Base-by-base conservation (phyloP, 768 basidiomycete species). In the Mrakia gelida region DNA sequence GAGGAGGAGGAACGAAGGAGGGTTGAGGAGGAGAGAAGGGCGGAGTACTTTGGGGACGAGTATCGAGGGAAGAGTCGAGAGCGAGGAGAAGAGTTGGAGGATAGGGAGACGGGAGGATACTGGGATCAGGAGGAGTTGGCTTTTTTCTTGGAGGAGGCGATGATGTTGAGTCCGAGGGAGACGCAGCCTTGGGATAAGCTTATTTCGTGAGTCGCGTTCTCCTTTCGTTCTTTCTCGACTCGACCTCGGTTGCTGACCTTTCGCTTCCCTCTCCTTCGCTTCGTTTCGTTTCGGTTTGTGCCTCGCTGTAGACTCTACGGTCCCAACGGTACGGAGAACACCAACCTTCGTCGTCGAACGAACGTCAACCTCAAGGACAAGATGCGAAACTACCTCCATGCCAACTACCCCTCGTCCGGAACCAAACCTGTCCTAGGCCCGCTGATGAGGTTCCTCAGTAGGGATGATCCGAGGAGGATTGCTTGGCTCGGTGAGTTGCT, bases 301-400 rank as follows among this genome's bases (percentile, higher is more conserved):
- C n/a, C n/a, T n/a, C n/a, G 45, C 7, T 21, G 49, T 26, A 28
- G 59, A 8, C 59, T 28, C 59, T 59, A 59, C 59, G 59, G 59
- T 16, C 23, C 59, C n/a, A 28, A 28, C 3, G 23, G 26, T 2
- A 26, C 23, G 6, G 49, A 52, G 15, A 52, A 52, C 49, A 52
- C 49, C 18, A 59, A n/a, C 26, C 59, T 59, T 8, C n/a, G 18
- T 4, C 59, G 59, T 1, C 26, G 59, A 28, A 59, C 59, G n/a
- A 59, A 59, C 59, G n/a, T 59, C 59, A 59, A 59, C 59, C 28
- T 26, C 59, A 59, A 59, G n/a, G 59, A 59, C 59, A 59, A 59
- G 59, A 59, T 59, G 59, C 59, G 59, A 26, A 59, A 59, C 59
- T 28, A n/a, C 28, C 59, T 59, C 11, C 59, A 59, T 28, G 59